phyloP scores from a whole-genome alignment of 2,329 filamentous ascomycete genomes.

The Penicillium glabrum region DNA sequence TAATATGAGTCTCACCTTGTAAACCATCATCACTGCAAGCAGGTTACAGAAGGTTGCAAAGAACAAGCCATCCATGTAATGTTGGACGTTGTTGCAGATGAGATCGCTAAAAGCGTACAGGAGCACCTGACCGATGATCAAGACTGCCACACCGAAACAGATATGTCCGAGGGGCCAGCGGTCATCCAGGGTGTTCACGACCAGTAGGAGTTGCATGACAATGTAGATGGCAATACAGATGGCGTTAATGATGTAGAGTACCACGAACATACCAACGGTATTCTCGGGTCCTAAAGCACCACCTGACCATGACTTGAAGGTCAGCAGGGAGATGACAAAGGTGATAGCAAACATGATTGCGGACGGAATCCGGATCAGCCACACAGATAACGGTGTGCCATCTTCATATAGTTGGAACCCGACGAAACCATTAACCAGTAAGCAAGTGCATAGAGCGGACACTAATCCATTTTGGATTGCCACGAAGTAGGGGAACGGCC shows the following conservation, averaged over 20 bases:
- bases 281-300: conserved; percentile 81
- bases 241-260: conserved; percentile 87
- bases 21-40: conserved; percentile 98
- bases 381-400: conserved; percentile 87
- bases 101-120: conserved; percentile 84
- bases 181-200: conserved; percentile 86
- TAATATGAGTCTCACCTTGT: conserved; percentile 67
- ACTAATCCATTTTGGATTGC: conserved; percentile 81
- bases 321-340: conserved; percentile 83
- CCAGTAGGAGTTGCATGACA: conserved; percentile 82
- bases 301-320: conserved; percentile 90
- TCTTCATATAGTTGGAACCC: conserved; percentile 99
- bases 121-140: conserved; percentile 87
- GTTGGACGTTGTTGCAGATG: conserved; percentile 80
- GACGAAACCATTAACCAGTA: conserved; percentile 96
- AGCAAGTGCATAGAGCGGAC: conserved; percentile 81
- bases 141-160: conserved; percentile 84
- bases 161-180: conserved; percentile 95
- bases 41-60: conserved; percentile 93
- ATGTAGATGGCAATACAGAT: conserved; percentile 84
- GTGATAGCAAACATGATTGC: conserved; percentile 80
- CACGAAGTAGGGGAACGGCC: conserved; percentile 85
- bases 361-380: conserved; percentile 81
- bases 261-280: conserved; percentile 84
- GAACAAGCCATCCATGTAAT: conserved; percentile 93